Evolutionary conservation across 345 rosid species (phyloP), one percentile per base, ranked within the genome.

Genomic region (Dipteronia sinensis): DNA sequence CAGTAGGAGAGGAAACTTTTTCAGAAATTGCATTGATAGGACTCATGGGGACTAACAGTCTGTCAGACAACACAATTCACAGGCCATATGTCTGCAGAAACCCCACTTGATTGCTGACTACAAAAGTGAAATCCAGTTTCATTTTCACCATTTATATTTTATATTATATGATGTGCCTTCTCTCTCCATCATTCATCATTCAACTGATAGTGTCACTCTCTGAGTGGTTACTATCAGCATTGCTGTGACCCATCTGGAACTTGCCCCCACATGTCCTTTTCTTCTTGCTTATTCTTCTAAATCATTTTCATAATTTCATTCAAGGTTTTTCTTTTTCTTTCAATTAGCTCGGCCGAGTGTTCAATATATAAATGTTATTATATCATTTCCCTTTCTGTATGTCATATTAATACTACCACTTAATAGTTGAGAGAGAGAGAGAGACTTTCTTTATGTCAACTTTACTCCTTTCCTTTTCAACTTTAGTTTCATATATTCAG

Each of bases 191-290:
- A 40, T 77, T 73, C 38, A 77, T 77, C 71, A 40, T 73, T 77
- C 75, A 68, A 53, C 61, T 77, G 9, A 40, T 47, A 47, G 38
- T 73, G 81, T 73, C 72, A 73, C 66, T 34, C 44, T 40, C 4
- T 29, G 81, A 63, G 42, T 70, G 22, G 84, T 74, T 77, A 27
- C 84, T 69, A 68, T 81, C 84, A 73, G 72, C 81, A 73, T 67
- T 67, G 78, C 78, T 68, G 75, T 73, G 82, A 61, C 72, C 74
- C 76, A 10, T 73, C 69, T 68, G 69, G 72, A 46, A 55, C 61
- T 73, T 66, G 27, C 31, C 73, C 73, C 74, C 74, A 47, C 77
- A 15, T 19, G 16, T 16, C 46, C 31, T 23, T 79, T 59, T 10
- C 73, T 65, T 38, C 75, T 49, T 49, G 53, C 75, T 34, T 53